Evolutionary conservation across 2,329 filamentous ascomycete species (phyloP), one percentile per base, ranked within the genome.

Genomic region (Aspergillus japonicus): DNA sequence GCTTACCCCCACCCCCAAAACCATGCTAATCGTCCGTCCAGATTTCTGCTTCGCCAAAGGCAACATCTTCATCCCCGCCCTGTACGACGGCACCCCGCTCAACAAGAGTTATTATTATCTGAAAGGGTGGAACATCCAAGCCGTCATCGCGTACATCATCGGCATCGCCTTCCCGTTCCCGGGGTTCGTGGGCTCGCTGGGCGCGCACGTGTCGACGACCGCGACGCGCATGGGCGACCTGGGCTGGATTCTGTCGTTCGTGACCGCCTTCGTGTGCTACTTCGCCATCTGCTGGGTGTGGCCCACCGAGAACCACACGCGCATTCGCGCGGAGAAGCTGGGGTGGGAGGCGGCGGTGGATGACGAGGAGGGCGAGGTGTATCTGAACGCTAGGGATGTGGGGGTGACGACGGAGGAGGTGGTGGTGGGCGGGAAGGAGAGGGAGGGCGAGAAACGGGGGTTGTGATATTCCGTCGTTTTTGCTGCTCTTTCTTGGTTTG

Each of bases 31-130:
- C 5, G n/a, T 35, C 19, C 8, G 5, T 12, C 1, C 8, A 55
- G 53, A 55, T 21, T 55, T 55, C 44, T 33, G 24, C 44, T 55
- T 55, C 42, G 6, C 53, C 1, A 55, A 55, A 10, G 53, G 53
- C 42, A 55, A 55, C 53, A 55, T 58, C 12, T 50, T 52, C 47
- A 14, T 39, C 35, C 31, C 51, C 2, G 47, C 56, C 19, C 47
- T 58, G 3, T 58, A 58, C 35, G 51, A 33, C 31, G 35, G 50
- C 29, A 58, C 42, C 14, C 29, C 33, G 10, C 26, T 39, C 29
- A 58, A 58, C 47, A 29, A 58, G 33, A 58, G 47, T 44, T 58
- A 58, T 31, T 50, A 50, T 16, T 58, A 54, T 50, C n/a, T 26
- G 23, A 8, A 35, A 11, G 56, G 56, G 14, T 58, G 56, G 56